These are phyloP conservation scores for Camillea tinctor DNA, from an alignment of 2,329 filamentous ascomycete species.

Conservation along the genomic window DNA sequence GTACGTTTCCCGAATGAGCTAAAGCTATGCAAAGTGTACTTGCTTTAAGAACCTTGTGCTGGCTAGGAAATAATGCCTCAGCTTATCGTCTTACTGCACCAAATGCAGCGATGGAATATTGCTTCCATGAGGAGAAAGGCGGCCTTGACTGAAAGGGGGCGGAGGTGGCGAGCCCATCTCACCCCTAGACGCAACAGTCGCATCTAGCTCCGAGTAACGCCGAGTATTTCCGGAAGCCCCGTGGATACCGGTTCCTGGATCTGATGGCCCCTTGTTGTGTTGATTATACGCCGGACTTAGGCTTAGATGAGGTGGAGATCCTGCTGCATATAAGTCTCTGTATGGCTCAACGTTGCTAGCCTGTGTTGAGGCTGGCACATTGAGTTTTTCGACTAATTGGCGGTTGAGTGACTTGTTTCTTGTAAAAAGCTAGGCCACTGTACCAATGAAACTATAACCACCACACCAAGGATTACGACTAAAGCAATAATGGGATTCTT, in stretches of 20 bases:
- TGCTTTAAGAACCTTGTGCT: no score
- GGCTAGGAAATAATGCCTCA: no score
- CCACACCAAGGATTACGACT: slow-evolving; percentile 22
- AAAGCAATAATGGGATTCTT: slow-evolving; percentile 27
- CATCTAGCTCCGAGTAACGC: slow-evolving; percentile 25
- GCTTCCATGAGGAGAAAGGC: no score
- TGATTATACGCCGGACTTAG: neutral
- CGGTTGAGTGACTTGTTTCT: slow-evolving; percentile 21
- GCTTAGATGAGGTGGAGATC: neutral
- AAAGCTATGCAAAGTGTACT: no score
- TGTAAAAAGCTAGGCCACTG: slow-evolving; percentile 18
- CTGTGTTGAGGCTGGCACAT: neutral
- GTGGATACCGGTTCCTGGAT: slow-evolving; percentile 9
- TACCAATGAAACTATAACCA: slow-evolving; percentile 12
- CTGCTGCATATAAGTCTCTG: neutral
- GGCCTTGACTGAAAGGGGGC: no score
- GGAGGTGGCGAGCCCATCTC: slow-evolving; percentile 16
- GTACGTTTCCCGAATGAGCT: no score
- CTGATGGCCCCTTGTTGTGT: slow-evolving; percentile 11
- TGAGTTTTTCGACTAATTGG: slow-evolving; percentile 11
- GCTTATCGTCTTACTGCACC: no score
- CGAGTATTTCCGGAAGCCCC: slow-evolving; percentile 1
- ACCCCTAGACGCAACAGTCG: slow-evolving; percentile 13
- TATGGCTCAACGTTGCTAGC: neutral
- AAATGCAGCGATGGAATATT: no score